Percentiles rank a stretch among this genome's conserved stretches.
Conservation (phyloP, 2,329 filamentous ascomycete genomes). For the Aureobasidium subglaciale region DNA sequence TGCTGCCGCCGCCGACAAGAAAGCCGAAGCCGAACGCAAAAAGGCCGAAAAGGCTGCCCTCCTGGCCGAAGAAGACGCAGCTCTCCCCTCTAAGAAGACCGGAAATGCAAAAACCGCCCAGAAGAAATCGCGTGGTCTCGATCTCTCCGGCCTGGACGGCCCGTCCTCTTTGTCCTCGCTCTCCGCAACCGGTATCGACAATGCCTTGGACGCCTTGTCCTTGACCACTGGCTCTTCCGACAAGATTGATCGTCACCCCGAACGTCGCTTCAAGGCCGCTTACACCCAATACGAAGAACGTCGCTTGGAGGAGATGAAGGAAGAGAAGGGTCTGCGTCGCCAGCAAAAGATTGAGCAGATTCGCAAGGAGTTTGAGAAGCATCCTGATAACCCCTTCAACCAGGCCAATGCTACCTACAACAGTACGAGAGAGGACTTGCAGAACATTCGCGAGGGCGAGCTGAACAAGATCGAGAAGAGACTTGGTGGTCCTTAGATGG, state of each 20-base stretch:
- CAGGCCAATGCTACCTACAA: conserved; percentile 67
- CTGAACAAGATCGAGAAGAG: conserved; percentile 67
- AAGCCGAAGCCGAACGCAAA: conserved; percentile 73
- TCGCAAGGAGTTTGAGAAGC: conserved; percentile 88
- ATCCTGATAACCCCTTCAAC: conserved; percentile 92
- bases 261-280: conserved; percentile 79
- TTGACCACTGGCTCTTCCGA: conserved; percentile 51
- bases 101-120: conserved; percentile 59
- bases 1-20: conserved; percentile 77
- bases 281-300: conserved; percentile 76
- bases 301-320: conserved; percentile 75
- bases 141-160: conserved; percentile 66
- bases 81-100: conserved; percentile 56
- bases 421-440: conserved; percentile 68
- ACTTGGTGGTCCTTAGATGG: conserved; percentile 36
- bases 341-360: conserved; percentile 81
- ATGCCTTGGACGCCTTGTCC: conserved; percentile 79
- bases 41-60: conserved; percentile 88
- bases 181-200: conserved; percentile 84
- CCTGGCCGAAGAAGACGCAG: conserved; percentile 74
- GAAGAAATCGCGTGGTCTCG: conserved; percentile 57
- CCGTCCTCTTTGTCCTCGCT: conserved; percentile 51
- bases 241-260: conserved; percentile 83
- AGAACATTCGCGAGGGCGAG: conserved; percentile 58
- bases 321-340: conserved; percentile 71